These are phyloP conservation scores for Quercus lobata DNA, from an alignment of 331 rosid genomes.

Conservation along the genomic window DNA sequence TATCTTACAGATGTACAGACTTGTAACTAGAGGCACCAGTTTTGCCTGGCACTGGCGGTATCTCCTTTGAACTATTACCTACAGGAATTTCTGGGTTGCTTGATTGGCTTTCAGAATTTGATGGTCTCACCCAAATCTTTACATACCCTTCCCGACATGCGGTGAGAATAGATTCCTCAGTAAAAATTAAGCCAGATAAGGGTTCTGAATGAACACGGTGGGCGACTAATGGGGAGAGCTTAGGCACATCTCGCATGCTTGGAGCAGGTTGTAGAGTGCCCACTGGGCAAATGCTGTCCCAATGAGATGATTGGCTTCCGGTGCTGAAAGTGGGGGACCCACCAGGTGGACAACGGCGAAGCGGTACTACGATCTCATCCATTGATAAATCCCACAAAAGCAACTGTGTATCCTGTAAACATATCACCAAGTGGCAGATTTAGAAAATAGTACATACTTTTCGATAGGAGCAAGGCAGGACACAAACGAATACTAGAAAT, in stretches of 20 bases:
- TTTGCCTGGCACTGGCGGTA: conserved; percentile 48
- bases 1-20: conserved; percentile 1
- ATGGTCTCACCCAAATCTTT: conserved; percentile 85
- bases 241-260: conserved; percentile 87
- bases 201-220: conserved; percentile 93
- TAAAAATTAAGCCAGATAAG: conserved; percentile 76
- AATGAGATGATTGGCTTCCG: conserved; percentile 92
- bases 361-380: conserved; percentile 97
- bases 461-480: background rate
- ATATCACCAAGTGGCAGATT: background rate
- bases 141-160: conserved; percentile 93
- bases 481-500: background rate
- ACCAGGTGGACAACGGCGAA: conserved; percentile 78
- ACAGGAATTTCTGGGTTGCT: conserved; percentile 44
- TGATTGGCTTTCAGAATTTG: conserved; percentile 51
- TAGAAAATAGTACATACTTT: background rate
- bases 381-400: conserved; percentile 94
- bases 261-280: conserved; percentile 98
- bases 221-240: conserved; percentile 78
- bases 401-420: conserved; percentile 81
- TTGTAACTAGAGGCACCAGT: conserved; percentile 46
- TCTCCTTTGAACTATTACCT: conserved; percentile 60
- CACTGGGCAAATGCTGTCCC: conserved; percentile 72
- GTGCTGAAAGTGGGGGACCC: conserved; percentile 92
- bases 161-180: conserved; percentile 84